phyloP scores from a whole-genome alignment of 208 protist species.

The Wallacemonas sp. region DNA sequence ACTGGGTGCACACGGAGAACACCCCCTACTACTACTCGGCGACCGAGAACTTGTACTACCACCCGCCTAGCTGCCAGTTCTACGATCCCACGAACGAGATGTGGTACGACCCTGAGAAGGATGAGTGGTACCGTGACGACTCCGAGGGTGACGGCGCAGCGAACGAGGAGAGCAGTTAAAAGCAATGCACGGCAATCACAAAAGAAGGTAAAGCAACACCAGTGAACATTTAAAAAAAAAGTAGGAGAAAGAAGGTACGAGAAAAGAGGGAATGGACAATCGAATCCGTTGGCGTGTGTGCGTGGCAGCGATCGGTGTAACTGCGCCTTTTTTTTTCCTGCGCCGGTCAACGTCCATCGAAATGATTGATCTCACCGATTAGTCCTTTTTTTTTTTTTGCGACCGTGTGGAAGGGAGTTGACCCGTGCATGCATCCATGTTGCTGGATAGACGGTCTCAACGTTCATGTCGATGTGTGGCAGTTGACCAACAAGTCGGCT shows the following conservation, averaged over 20 bases:
- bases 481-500: too few species aligned
- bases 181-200: slow-evolving; percentile 5
- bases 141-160: slow-evolving; percentile 20
- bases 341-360: too few species aligned
- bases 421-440: too few species aligned
- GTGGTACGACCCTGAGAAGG: slow-evolving; percentile 89
- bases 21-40: slow-evolving; percentile 89
- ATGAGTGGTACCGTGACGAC: slow-evolving; percentile 86
- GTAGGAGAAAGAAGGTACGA: slow-evolving; percentile 13
- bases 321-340: too few species aligned
- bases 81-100: slow-evolving; percentile 89
- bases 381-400: too few species aligned
- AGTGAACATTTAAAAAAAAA: slow-evolving; percentile 5
- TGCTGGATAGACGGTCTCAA: too few species aligned
- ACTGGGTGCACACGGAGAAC: slow-evolving; percentile 77
- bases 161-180: slow-evolving; percentile 11
- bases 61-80: slow-evolving; percentile 88
- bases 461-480: too few species aligned
- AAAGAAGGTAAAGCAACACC: not conserved
- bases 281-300: too few species aligned
- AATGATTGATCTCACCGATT: too few species aligned
- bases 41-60: slow-evolving; percentile 87
- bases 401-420: too few species aligned
- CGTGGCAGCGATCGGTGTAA: too few species aligned
- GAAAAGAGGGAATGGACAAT: not conserved